Base-by-base conservation (phyloP, 2,329 filamentous ascomycete species). In the Colletotrichum sansevieriae region DNA sequence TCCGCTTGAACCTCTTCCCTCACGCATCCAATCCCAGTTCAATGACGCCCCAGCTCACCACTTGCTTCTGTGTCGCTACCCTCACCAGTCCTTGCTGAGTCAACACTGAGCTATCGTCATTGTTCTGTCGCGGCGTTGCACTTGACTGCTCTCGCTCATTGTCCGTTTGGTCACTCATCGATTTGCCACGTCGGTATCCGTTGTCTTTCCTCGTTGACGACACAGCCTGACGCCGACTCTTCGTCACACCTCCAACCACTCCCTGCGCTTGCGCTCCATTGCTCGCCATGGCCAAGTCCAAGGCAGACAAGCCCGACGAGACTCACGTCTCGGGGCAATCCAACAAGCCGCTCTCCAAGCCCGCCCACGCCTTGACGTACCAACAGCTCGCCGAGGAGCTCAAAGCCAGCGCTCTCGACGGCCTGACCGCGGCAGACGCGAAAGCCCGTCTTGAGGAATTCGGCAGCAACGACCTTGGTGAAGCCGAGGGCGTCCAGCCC, bases 381-480 rank as follows among this genome's bases (percentile, higher is more conserved):
- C 78, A 83, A 33, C 77, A 82, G 41, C 81, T 87, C 51, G 78
- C 85, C 49, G 76, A 81, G 9, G 85, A 91, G 74, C 80, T 90
- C 13, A 77, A 80, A 3, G 83, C 84, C 63, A 81, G 89, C 73
- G 72, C 82, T 8, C 82, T 87, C 18, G 82, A 90, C 76, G 90
- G 89, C 29, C 80, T 91, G 13, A 83, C 82, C 0, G 75, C 79
- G 2, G 75, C 74, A 8, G 87, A 90, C 63, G 88, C 84, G 13
- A 79, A 83, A 63, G 73, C 79, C 18, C 83, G 88, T 20, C 76
- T 89, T 4, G 80, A 84, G n/a, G 78, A 87, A 65, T 85, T 86
- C 78, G 89, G 89, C 7, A 74, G 77, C 11, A 91, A 91, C 73
- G 84, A 89, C 66, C 80, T 91, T 4, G 86, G 87, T 60, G 84